These are phyloP conservation scores for Hygrocybe coccinea DNA, from an alignment of 768 basidiomycete species.

Conservation along the genomic window DNA sequence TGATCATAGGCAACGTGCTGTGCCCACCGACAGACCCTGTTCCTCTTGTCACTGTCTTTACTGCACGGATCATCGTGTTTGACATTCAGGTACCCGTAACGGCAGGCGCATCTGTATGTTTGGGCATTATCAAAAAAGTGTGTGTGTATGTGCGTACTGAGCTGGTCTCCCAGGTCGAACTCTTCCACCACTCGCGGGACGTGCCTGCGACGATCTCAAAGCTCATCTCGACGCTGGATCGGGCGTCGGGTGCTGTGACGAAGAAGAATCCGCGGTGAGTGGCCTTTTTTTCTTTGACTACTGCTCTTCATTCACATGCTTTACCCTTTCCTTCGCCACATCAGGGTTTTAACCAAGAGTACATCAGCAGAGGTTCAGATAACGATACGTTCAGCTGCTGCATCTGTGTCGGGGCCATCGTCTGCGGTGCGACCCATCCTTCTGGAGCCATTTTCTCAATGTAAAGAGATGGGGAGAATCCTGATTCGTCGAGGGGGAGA, in stretches of 20 bases:
- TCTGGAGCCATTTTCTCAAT: conserved; percentile 76
- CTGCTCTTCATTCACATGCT: background rate
- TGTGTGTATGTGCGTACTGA: background rate
- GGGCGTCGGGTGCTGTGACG: conserved; percentile 63
- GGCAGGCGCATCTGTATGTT: conserved; percentile 71
- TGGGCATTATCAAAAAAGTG: background rate
- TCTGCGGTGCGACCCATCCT: conserved; percentile 59
- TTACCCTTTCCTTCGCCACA: background rate
- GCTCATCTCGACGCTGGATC: conserved; percentile 74
- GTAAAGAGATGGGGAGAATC: conserved; percentile 96
- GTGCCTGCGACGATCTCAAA: conserved; percentile 85
- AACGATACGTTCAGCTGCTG: conserved; percentile 54
- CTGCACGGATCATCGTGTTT: conserved; percentile 87
- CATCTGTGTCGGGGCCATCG: conserved; percentile 46
- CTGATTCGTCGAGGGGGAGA: conserved; percentile 85
- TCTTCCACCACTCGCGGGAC: conserved; percentile 92
- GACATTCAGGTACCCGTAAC: conserved; percentile 89
- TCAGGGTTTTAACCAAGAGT: conserved; percentile 80
- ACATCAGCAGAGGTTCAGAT: conserved; percentile 84
- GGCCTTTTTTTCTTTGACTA: conserved; percentile 15
- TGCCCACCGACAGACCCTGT: conserved; percentile 71
- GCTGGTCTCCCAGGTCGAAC: conserved; percentile 58
- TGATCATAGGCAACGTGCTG: conserved; percentile 84
- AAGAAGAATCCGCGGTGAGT: conserved; percentile 76
- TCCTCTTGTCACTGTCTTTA: conserved; percentile 72